Evolutionary conservation across 2,329 filamentous ascomycete species (phyloP), one percentile per base, ranked within the genome.

Genomic region (Nothophaeocryptopus gaeumannii): DNA sequence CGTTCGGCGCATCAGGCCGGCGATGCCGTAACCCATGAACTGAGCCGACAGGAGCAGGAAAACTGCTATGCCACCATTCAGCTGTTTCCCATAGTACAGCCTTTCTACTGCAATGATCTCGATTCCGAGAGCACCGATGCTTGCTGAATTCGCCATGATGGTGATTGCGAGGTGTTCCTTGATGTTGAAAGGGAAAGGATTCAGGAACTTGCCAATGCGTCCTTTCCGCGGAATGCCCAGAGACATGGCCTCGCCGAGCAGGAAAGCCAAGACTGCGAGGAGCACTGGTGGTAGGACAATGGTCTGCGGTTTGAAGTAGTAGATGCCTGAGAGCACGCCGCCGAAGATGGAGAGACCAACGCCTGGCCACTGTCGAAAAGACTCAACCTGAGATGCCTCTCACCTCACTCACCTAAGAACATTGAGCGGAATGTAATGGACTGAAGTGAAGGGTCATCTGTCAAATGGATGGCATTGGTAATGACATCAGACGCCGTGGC

Each of bases 1-100:
- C 63, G 90, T 92, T 42, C 87, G 81, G 48, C 89, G 78, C 1
- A 88, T 86, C 37, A 95, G 74, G 2, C 89, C 89, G 43, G 89
- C 89, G 66, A 95, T 90, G 2, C 88, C 83, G 37, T 74, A 79
- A 0, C 76, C 76, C n/a, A 78, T 66, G 7, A 74, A 63, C 41
- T 78, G 76, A 3, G 75, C 76, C 0, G 76, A 75, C 10, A 79
- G 58, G 0, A 70, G 65, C 31, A 76, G 56, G 52, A 79, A 72
- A 39, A 78, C 70, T 8, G 68, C 68, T 0, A 68, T 67, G 2
- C 62, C 70, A 5, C 66, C 64, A 51, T 65, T 71, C 1, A 73
- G 67, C n/a, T 67, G 63, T 7, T 67, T 60, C 13, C 67, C 63
- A 46, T 78, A 78, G 60, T 69, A 78, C 2, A 79, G 69, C 47